These are phyloP conservation scores for Umbelopsis isabellina DNA, from an alignment of 192 early-diverging fungal genomes.

Conservation along the genomic window DNA sequence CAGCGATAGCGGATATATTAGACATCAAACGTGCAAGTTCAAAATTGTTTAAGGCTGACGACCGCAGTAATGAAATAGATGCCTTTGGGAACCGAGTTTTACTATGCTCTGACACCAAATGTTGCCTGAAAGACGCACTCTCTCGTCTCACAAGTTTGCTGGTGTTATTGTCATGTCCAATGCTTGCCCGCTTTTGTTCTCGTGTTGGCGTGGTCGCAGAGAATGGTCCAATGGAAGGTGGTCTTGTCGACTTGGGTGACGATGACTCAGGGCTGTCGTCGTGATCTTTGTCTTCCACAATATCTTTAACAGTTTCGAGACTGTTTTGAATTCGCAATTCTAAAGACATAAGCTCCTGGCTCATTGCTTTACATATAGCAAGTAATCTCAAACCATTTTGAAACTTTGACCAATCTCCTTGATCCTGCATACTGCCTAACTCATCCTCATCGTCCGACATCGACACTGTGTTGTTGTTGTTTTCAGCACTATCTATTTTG, in stretches of 20 bases:
- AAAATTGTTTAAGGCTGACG: constrained; percentile 26
- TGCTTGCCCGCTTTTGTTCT: constrained; percentile 6
- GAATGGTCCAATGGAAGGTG: constrained; percentile 15
- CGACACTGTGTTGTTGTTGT: not conserved
- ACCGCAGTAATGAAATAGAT: constrained; percentile 27
- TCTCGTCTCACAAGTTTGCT: constrained; percentile 3
- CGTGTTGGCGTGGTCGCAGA: not conserved
- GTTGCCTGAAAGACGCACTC: not conserved
- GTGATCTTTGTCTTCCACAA: constrained; percentile 5
- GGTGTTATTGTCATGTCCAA: not conserved
- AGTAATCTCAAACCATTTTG: constrained; percentile 68
- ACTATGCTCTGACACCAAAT: not conserved
- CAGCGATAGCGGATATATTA: not conserved
- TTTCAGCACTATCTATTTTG: not conserved
- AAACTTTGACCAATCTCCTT: constrained; percentile 65
- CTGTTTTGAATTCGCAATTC: constrained; percentile 27
- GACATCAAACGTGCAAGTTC: constrained; percentile 19
- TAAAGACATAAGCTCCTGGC: constrained; percentile 45
- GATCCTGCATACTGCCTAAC: constrained; percentile 3
- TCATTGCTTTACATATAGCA: constrained; percentile 51
- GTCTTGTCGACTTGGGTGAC: constrained; percentile 11
- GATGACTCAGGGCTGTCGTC: not conserved
- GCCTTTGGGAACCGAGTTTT: constrained; percentile 21
- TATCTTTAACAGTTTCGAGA: constrained; percentile 6
- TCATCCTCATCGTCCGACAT: constrained; percentile 9